A percentile compares a stretch with the other conserved stretches of the same genome.
phyloP scores from a whole-genome alignment of 208 protist species.

The Crithidia sp. region DNA sequence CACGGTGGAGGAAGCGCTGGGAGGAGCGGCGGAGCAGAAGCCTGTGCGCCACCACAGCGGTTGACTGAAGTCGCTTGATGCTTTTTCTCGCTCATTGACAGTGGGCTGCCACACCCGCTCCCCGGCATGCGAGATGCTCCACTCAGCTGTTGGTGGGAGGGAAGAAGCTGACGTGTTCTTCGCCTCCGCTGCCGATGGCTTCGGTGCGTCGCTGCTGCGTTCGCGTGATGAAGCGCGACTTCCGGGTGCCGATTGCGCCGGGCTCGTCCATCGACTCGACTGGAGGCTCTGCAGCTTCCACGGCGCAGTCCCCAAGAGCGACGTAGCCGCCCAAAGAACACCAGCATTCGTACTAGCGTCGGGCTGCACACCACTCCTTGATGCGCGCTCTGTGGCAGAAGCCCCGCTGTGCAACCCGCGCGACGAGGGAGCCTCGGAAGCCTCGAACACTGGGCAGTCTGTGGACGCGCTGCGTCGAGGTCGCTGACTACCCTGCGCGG shows the following conservation, averaged over 20 bases:
- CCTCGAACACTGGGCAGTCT: neutral
- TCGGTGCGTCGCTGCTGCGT: neutral
- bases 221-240: conserved; percentile 30
- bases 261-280: conserved; percentile 12
- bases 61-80: too few relatives aligned
- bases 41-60: too few relatives aligned
- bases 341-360: conserved; percentile 2
- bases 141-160: neutral
- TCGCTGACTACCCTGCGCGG: too few relatives aligned
- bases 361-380: neutral
- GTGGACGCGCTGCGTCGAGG: neutral
- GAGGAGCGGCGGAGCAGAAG: neutral
- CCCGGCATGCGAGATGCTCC: too few relatives aligned
- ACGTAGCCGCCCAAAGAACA: conserved; percentile 30
- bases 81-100: too few relatives aligned
- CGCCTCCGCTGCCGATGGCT: neutral
- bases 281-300: conserved; percentile 22
- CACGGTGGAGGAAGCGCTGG: neutral
- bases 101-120: neutral
- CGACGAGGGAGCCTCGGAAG: too few relatives aligned
- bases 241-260: conserved; percentile 11
- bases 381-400: neutral
- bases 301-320: conserved; percentile 26
- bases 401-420: neutral
- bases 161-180: neutral